Conservation (phyloP, 164 flowering plant genomes). For the Magnolia kwangsiensis region DNA sequence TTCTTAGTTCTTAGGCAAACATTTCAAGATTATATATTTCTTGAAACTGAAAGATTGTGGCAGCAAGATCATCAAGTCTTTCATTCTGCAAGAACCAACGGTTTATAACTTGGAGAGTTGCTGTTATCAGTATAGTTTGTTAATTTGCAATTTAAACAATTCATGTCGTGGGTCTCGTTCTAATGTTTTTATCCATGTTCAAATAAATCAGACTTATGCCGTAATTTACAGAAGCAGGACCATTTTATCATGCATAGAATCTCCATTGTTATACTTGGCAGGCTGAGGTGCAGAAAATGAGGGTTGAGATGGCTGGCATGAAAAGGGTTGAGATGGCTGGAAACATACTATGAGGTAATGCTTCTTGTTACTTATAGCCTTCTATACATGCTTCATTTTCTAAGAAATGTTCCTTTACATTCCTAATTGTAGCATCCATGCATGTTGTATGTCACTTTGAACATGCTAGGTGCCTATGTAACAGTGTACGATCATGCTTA, state of each 20-base stretch:
- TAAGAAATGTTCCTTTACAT: background rate
- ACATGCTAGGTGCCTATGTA: too few relatives aligned
- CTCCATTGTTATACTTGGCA: conserved; percentile 22
- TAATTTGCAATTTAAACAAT: background rate
- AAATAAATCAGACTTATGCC: background rate
- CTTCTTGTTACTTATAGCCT: background rate
- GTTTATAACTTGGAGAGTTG: background rate
- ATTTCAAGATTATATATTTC: background rate
- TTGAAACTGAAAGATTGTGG: background rate
- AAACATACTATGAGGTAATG: conserved; percentile 68
- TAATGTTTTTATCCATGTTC: background rate
- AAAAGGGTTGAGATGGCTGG: too few relatives aligned
- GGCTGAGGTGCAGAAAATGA: conserved; percentile 94
- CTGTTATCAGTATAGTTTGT: background rate
- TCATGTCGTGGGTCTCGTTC: background rate
- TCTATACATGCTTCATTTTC: background rate
- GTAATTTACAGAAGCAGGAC: background rate
- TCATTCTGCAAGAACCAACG: too few relatives aligned
- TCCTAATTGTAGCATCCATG: background rate
- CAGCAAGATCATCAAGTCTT: background rate
- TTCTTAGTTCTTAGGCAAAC: conserved; percentile 3
- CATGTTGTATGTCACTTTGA: too few relatives aligned
- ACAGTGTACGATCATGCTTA: too few relatives aligned
- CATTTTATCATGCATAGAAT: background rate
- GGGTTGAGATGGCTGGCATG: too few relatives aligned